phyloP scores from a whole-genome alignment of 2,329 filamentous ascomycete genomes.

The Cladosporium velox region DNA sequence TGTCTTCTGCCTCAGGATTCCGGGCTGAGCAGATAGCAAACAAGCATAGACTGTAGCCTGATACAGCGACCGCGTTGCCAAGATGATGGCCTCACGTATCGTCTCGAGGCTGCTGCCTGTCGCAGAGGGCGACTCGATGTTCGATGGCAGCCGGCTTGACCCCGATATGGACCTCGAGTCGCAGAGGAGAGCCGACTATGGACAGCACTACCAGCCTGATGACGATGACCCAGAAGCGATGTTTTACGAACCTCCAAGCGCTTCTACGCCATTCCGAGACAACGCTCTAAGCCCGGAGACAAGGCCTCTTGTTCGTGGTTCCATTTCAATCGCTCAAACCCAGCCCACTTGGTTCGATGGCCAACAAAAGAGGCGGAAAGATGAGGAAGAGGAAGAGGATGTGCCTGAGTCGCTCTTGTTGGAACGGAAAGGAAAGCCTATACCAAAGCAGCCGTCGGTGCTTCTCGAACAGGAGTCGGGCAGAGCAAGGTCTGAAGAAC shows the following conservation, averaged over 20 bases:
- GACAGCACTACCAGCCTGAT: slow-evolving; percentile 30
- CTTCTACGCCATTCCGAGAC: slow-evolving; percentile 36
- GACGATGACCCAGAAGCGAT: slow-evolving; percentile 59
- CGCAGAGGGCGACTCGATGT: slow-evolving; percentile 41
- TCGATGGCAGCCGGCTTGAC: slow-evolving; percentile 49
- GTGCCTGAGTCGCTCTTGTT: slow-evolving; percentile 65
- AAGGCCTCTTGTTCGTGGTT: slow-evolving; percentile 20
- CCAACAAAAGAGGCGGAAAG: slow-evolving; percentile 26
- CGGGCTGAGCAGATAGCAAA: neutral
- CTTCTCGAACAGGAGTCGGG: slow-evolving; percentile 13
- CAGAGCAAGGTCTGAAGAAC: slow-evolving; percentile 40
- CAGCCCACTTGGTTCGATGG: slow-evolving; percentile 45
- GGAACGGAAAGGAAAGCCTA: slow-evolving; percentile 41
- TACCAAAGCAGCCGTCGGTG: slow-evolving; percentile 20
- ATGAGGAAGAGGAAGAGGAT: slow-evolving; percentile 59
- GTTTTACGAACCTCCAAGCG: slow-evolving; percentile 50
- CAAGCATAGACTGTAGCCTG: slow-evolving; percentile 1
- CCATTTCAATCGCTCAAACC: slow-evolving; percentile 35
- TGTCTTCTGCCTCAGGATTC: neutral
- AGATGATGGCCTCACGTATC: slow-evolving; percentile 56
- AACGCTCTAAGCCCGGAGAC: slow-evolving; percentile 49
- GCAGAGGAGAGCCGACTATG: slow-evolving; percentile 30
- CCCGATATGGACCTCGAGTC: slow-evolving; percentile 45
- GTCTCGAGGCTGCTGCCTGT: slow-evolving; percentile 52
- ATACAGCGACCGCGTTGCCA: slow-evolving; percentile 7